phyloP scores from a whole-genome alignment of 2,329 filamentous ascomycete genomes.

The Cordyceps militaris region DNA sequence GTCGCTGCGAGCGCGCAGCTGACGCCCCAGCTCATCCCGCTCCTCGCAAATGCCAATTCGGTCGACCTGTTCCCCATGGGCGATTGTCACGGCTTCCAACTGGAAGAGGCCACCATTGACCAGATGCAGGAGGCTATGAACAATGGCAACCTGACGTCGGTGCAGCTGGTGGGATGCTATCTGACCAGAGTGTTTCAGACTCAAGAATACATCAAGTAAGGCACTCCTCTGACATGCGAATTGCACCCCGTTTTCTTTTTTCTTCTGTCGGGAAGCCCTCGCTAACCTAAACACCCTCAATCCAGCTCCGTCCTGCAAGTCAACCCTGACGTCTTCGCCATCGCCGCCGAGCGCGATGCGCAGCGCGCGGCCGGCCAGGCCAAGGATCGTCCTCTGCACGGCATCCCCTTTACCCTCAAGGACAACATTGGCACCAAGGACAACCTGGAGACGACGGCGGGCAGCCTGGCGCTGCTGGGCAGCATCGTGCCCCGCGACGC shows the following conservation, averaged over 20 bases:
- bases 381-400: conserved; percentile 62
- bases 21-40: conserved; percentile 27
- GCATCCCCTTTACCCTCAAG: conserved; percentile 69
- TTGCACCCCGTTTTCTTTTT: background rate
- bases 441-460: conserved; percentile 67
- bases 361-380: conserved; percentile 51
- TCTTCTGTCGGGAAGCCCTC: background rate
- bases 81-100: conserved; percentile 48
- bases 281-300: background rate
- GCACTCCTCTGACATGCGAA: background rate
- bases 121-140: conserved; percentile 54
- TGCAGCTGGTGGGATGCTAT: conserved; percentile 56
- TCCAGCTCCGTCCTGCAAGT: conserved; percentile 52
- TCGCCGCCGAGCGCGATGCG: conserved; percentile 52
- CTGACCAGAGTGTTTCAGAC: conserved; percentile 54
- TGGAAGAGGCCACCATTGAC: conserved; percentile 66
- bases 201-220: conserved; percentile 56
- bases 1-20: conserved; percentile 11
- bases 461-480: conserved; percentile 59
- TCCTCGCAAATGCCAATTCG: conserved; percentile 30
- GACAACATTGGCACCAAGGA: conserved; percentile 66
- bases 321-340: conserved; percentile 59
- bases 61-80: conserved; percentile 53
- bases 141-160: conserved; percentile 47
- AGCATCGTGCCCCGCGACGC: conserved; percentile 62